Evolutionary conservation across 1,284 basidiomycete genomes (phyloP).

Genomic region (Moesziomyces globuligerus): DNA sequence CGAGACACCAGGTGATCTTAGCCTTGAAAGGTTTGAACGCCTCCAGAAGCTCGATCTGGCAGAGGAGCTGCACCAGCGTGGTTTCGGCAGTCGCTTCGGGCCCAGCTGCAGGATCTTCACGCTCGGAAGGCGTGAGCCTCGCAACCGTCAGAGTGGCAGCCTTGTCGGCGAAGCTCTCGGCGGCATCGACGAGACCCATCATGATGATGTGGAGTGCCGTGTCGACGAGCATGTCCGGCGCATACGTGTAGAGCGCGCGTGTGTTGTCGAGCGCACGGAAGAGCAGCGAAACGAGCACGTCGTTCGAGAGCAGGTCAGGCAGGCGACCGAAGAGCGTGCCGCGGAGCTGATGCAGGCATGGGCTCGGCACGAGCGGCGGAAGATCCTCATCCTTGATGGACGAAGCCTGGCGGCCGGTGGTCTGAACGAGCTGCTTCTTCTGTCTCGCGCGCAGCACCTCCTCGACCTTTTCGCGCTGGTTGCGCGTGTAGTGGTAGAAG

Average conservation of each 20-base stretch:
- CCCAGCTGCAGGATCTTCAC: conserved; percentile 4
- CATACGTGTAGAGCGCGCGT: conserved; percentile 24
- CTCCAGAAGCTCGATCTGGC: conserved; percentile 40
- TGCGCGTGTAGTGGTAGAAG: conserved; percentile 94
- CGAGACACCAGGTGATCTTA: conserved; percentile 56
- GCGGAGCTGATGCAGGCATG: conserved; percentile 33
- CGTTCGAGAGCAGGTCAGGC: conserved; percentile 31
- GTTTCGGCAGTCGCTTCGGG: conserved; percentile 5
- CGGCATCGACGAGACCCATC: conserved; percentile 54
- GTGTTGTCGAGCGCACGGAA: conserved; percentile 50
- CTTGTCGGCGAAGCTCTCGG: conserved; percentile 36
- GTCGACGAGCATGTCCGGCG: conserved; percentile 83
- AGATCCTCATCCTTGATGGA: conserved; percentile 47
- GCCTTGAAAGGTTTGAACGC: conserved; percentile 54
- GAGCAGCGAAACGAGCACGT: conserved; percentile 48
- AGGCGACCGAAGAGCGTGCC: conserved; percentile 48
- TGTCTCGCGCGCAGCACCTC: conserved; percentile 71
- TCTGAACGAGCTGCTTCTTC: conserved; percentile 35
- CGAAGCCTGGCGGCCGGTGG: conserved; percentile 19
- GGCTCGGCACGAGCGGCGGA: conserved; percentile 17
- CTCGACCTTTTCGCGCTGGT: conserved; percentile 94
- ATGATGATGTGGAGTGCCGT: conserved; percentile 76
- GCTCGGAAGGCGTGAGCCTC: conserved; percentile 12
- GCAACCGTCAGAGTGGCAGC: conserved; percentile 13
- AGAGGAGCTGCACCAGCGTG: conserved; percentile 49